Conservation (phyloP, 108 stramenopile species). For the Nannochloropsis salina region DNA sequence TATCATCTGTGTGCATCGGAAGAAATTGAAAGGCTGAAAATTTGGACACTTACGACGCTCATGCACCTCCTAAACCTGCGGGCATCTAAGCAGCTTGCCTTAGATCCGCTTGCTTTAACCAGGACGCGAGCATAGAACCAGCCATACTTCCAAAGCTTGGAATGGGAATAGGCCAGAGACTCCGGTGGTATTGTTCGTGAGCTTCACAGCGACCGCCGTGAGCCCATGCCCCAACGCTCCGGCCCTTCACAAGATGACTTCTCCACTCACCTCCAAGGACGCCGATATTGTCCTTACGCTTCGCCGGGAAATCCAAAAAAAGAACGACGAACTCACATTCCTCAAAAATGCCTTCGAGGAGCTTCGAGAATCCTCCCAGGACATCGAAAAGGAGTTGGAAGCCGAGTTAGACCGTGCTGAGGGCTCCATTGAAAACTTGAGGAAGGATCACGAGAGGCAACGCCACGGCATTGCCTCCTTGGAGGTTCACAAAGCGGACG, state of each 20-base stretch:
- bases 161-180: too few species aligned
- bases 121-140: too few species aligned
- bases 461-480: neutral
- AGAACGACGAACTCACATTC: conserved; percentile 25
- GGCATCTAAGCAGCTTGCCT: too few species aligned
- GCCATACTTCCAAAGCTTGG: too few species aligned
- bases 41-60: too few species aligned
- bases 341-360: conserved; percentile 40
- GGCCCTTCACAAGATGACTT: neutral
- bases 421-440: neutral
- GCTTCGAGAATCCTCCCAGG: conserved; percentile 40
- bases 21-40: too few species aligned
- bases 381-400: conserved; percentile 44
- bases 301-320: conserved; percentile 24
- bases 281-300: conserved; percentile 18
- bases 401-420: conserved; percentile 42
- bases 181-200: too few species aligned
- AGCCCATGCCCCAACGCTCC: too few species aligned
- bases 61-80: too few species aligned
- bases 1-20: too few species aligned
- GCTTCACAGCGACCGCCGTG: too few species aligned
- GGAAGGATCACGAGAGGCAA: neutral
- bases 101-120: too few species aligned
- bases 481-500: neutral
- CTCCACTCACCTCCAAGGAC: neutral